phyloP scores from a whole-genome alignment of 1,284 basidiomycete genomes.

The Gastroboletus turbinatus region DNA sequence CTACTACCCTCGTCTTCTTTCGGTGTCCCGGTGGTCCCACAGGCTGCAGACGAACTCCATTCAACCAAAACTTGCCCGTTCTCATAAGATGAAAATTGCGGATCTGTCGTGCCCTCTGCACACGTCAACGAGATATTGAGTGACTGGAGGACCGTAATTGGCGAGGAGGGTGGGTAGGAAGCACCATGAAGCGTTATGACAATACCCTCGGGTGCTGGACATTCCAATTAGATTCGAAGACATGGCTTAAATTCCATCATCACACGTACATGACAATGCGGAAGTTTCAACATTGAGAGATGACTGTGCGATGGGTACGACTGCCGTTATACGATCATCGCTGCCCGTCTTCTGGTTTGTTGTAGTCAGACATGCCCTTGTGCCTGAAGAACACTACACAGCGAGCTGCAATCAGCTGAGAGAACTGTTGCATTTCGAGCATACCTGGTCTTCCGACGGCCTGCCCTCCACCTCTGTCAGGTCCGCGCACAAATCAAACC shows the following conservation, averaged over 20 bases:
- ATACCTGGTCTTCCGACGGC: constrained; percentile 65
- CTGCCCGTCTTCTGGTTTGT: constrained; percentile 57
- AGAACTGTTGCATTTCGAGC: constrained; percentile 19
- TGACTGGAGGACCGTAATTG: constrained; percentile 47
- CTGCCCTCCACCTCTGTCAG: constrained; percentile 48
- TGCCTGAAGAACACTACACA: constrained; percentile 61
- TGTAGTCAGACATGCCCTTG: constrained; percentile 69
- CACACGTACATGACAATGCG: constrained; percentile 47
- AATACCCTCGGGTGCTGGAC: constrained; percentile 45
- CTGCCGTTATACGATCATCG: constrained; percentile 58
- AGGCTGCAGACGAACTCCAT: constrained; percentile 60
- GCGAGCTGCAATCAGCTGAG: constrained; percentile 4
- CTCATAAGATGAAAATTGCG: constrained; percentile 61
- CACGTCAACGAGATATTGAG: constrained; percentile 65
- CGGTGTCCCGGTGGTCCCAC: constrained; percentile 37
- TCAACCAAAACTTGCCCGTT: constrained; percentile 52
- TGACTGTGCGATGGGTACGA: constrained; percentile 63
- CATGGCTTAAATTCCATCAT: not conserved
- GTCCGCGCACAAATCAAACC: constrained; percentile 63
- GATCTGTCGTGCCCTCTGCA: constrained; percentile 42
- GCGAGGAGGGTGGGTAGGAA: constrained; percentile 52
- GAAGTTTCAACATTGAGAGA: constrained; percentile 42
- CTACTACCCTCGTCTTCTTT: constrained; percentile 37
- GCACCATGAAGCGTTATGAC: constrained; percentile 60
- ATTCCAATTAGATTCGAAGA: constrained; percentile 5